Evolutionary conservation across 2,329 filamentous ascomycete species (phyloP).

Genomic region (Talaromyces piceae): DNA sequence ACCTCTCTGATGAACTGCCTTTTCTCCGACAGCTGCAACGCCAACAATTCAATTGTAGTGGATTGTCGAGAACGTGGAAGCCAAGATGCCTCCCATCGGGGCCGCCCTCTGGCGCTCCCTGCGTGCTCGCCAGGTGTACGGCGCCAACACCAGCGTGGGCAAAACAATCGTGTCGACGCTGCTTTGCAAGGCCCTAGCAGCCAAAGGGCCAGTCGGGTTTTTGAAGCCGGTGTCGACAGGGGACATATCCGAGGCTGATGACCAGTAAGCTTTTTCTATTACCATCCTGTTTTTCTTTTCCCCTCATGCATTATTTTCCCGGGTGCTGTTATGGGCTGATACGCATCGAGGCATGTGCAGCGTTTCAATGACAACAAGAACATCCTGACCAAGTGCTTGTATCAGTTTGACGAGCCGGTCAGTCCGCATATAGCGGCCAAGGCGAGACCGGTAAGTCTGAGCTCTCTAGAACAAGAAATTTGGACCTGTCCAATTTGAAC

Average conservation of each 20-base stretch:
- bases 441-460: constrained; percentile 27
- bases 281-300: background rate
- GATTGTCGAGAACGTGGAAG: background rate
- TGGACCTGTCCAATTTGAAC: background rate
- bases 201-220: constrained; percentile 45
- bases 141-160: constrained; percentile 76
- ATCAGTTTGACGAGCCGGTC: constrained; percentile 65
- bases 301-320: too few relatives aligned
- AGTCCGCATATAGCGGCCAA: constrained; percentile 69
- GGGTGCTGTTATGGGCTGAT: background rate
- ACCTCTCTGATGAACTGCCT: too few relatives aligned
- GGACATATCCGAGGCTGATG: constrained; percentile 60
- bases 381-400: constrained; percentile 55
- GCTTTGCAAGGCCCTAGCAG: constrained; percentile 55
- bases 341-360: constrained; percentile 51
- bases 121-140: constrained; percentile 67
- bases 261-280: constrained; percentile 40
- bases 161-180: constrained; percentile 75
- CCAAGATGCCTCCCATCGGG: constrained; percentile 43
- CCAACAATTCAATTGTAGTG: too few relatives aligned
- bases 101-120: constrained; percentile 62
- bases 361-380: constrained; percentile 43
- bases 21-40: too few relatives aligned
- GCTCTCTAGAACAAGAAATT: constrained; percentile 3
- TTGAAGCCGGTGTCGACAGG: constrained; percentile 80